Percentiles rank a stretch among this genome's conserved stretches.
phyloP scores from a whole-genome alignment of 148 eudicot genomes.

The Linanthus parryae region DNA sequence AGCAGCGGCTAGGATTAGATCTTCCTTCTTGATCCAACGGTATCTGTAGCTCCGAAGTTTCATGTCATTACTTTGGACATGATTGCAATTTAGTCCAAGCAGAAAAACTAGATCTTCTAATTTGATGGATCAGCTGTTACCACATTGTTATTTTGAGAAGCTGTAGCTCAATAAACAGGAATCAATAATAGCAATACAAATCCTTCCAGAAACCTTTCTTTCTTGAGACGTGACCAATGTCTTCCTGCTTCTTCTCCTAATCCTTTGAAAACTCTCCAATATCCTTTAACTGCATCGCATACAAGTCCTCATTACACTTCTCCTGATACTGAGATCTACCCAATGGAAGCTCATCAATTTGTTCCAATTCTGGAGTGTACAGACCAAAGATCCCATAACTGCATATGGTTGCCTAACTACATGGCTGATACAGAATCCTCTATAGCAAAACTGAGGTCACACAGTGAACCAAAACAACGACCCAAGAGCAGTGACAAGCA shows the following conservation, averaged over 20 bases:
- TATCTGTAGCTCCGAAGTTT: too few relatives aligned
- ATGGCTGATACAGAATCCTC: conserved; percentile 44
- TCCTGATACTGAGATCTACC: neutral
- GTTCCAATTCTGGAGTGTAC: too few relatives aligned
- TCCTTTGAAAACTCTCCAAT: conserved; percentile 8
- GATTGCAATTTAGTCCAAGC: too few relatives aligned
- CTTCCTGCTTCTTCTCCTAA: neutral
- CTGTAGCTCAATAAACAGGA: too few relatives aligned
- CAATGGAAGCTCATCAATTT: too few relatives aligned
- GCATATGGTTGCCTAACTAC: conserved; percentile 20
- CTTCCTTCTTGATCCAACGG: too few relatives aligned
- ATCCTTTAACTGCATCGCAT: conserved; percentile 6
- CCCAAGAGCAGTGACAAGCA: conserved; percentile 14
- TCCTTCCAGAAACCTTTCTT: neutral
- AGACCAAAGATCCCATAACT: too few relatives aligned
- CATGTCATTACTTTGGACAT: too few relatives aligned
- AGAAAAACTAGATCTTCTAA: too few relatives aligned
- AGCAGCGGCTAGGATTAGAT: too few relatives aligned
- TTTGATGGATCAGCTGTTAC: too few relatives aligned
- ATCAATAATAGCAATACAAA: conserved; percentile 9
- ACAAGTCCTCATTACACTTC: conserved; percentile 3
- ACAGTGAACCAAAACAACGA: conserved; percentile 36
- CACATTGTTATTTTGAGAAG: too few relatives aligned
- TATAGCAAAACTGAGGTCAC: conserved; percentile 31
- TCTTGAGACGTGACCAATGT: neutral